phyloP scores from a whole-genome alignment of 495 filamentous ascomycete species.

The Aspergillus nanangensis region DNA sequence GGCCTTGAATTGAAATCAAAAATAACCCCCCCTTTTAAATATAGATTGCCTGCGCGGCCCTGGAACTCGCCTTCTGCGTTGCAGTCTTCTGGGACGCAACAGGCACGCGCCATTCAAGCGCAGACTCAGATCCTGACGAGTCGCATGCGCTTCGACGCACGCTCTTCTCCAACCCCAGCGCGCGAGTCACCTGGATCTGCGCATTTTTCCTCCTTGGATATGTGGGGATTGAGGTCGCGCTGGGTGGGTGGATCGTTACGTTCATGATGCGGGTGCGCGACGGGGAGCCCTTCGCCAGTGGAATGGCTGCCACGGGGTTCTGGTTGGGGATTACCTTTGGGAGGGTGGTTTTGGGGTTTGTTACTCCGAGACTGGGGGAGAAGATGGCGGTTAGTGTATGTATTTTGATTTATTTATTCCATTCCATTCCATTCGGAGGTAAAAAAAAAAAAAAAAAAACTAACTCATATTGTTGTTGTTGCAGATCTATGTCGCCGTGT shows the following conservation, averaged over 20 bases:
- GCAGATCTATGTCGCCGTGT: conserved; percentile 48
- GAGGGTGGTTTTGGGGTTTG: conserved; percentile 55
- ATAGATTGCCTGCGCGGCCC: conserved; percentile 55
- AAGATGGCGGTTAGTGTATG: conserved; percentile 50
- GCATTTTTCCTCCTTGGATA: conserved; percentile 74
- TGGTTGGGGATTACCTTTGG: conserved; percentile 63
- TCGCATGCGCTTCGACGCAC: conserved; percentile 50
- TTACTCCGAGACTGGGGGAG: conserved; percentile 58
- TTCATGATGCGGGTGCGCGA: conserved; percentile 59
- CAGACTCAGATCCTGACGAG: conserved; percentile 24
- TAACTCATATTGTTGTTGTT: neutral
- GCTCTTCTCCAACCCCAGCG: conserved; percentile 40
- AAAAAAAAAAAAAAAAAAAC: too few species aligned
- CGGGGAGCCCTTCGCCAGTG: conserved; percentile 49
- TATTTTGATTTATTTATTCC: neutral
- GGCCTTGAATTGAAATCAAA: too few species aligned
- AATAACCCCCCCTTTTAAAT: neutral
- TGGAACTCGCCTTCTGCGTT: conserved; percentile 53
- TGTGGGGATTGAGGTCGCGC: conserved; percentile 75
- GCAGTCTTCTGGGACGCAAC: conserved; percentile 66
- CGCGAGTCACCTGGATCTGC: conserved; percentile 67
- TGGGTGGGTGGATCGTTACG: conserved; percentile 67
- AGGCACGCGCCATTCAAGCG: conserved; percentile 53
- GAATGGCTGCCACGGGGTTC: conserved; percentile 61
- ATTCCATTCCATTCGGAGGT: neutral